Percentiles rank a stretch among this genome's conserved stretches.
Conservation (phyloP, 768 basidiomycete genomes). For the Suillus lakei region DNA sequence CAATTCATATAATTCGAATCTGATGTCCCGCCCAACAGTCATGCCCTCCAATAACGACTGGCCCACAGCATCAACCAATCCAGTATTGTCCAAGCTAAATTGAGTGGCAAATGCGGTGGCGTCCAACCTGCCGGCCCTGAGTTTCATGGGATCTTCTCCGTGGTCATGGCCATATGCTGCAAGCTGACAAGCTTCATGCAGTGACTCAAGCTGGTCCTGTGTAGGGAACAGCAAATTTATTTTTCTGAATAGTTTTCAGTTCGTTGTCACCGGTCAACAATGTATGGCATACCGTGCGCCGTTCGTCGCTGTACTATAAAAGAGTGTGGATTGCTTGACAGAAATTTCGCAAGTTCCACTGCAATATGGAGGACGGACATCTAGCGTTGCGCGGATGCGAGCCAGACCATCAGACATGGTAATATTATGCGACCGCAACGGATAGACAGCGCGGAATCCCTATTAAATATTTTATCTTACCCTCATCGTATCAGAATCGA, state of each 20-base stretch:
- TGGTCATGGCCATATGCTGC: slow-evolving; percentile 44
- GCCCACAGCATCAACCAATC: slow-evolving; percentile 33
- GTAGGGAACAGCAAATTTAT: slow-evolving; percentile 3
- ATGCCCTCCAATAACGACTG: slow-evolving; percentile 26
- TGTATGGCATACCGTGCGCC: not conserved
- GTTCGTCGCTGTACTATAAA: not conserved
- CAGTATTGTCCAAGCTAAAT: slow-evolving; percentile 32
- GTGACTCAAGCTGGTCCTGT: slow-evolving; percentile 18
- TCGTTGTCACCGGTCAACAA: no score
- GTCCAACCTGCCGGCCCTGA: slow-evolving; percentile 51
- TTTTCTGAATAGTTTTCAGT: not conserved
- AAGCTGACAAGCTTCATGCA: slow-evolving; percentile 41
- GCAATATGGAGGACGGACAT: slow-evolving; percentile 3
- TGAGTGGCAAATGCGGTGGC: slow-evolving; percentile 36
- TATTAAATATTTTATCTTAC: not conserved
- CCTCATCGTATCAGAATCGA: not conserved
- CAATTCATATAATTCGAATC: slow-evolving; percentile 47
- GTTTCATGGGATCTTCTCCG: slow-evolving; percentile 45
- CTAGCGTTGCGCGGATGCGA: slow-evolving; percentile 5
- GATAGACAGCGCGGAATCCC: not conserved
- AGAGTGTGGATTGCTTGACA: not conserved
- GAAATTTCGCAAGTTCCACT: slow-evolving; percentile 3
- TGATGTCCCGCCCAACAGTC: slow-evolving; percentile 23
- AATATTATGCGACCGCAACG: not conserved
- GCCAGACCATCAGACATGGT: slow-evolving; percentile 15